Base-by-base conservation (phyloP, 345 rosid species). In the Hibiscus mutabilis region DNA sequence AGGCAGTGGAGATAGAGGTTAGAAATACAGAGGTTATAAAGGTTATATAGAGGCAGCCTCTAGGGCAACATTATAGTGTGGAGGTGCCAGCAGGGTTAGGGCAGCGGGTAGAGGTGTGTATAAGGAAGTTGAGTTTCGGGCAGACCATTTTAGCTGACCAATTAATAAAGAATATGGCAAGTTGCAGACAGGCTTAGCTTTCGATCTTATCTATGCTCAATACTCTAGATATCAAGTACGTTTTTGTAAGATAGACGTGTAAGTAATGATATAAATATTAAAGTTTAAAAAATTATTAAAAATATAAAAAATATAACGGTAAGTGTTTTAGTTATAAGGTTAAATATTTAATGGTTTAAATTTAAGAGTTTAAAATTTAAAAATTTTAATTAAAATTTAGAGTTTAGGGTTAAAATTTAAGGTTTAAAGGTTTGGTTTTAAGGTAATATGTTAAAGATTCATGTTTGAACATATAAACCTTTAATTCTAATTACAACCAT, bases 51-150 rank as follows among this genome's bases (percentile, higher is more conserved):
- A 42, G 33, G 33, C 33, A 6, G 19, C 1, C 6, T 64, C 53
- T 65, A 65, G 69, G 69, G 69, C 69, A 42, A 65, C 53, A 65
- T 2, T 13, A 11, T 40, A 13, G 49, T 37, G 2, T 18, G 27
- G 16, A 0, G 6, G 1, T 40, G 29, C 29, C 29, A 64, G 69
- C 69, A 42, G 12, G 19, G 8, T 22, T 42, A 42, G 69, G 69
- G 69, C 69, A 65, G 18, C 69, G 69, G 69, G 68, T 29, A 11
- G 62, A 58, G n/a, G 10, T 40, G 51, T 21, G 51, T 37, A 64
- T 51, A 18, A 2, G 52, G 52, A 64, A 40, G 4, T 3, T 64
- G 52, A 11, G 9, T 21, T n/a, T 40, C 18, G 69, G 53, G 69
- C 53, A 65, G 7, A 5, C 53, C 31, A 13, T 42, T 13, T 22